phyloP scores from a whole-genome alignment of 2,329 filamentous ascomycete genomes.

The Aspergillus novofumigatus region DNA sequence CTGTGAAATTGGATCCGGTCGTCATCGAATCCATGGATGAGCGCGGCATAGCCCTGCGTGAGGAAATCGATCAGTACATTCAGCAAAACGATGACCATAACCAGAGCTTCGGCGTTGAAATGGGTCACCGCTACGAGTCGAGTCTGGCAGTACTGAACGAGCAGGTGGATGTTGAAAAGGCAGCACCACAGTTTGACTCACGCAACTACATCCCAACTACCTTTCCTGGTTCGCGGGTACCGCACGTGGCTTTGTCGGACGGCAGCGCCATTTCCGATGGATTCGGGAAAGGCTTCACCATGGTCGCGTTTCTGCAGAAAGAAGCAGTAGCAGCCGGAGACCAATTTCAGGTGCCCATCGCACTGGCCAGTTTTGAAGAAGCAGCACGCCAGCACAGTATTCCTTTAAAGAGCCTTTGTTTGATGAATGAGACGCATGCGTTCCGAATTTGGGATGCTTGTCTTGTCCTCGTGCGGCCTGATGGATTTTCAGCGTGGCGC shows the following conservation, averaged over 20 bases:
- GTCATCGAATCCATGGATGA: no score
- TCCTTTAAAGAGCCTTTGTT: constrained; percentile 1
- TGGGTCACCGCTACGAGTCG: no score
- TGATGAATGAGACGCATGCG: constrained; percentile 1
- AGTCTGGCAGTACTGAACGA: background rate
- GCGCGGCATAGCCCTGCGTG: no score
- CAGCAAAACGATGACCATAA: no score
- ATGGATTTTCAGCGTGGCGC: constrained; percentile 5
- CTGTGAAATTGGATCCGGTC: no score
- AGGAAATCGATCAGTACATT: no score
- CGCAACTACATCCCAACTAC: constrained; percentile 6
- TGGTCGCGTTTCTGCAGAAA: constrained; percentile 5
- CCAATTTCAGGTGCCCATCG: no score
- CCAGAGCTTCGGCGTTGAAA: no score
- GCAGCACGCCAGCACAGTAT: background rate
- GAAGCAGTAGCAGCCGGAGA: background rate
- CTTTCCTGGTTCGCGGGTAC: constrained; percentile 6
- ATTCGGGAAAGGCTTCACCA: constrained; percentile 5
- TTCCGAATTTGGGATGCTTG: constrained; percentile 1
- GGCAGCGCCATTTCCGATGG: constrained; percentile 4
- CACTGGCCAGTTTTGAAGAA: background rate
- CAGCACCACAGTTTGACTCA: constrained; percentile 3
- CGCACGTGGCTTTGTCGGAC: constrained; percentile 7
- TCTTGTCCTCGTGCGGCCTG: constrained; percentile 6
- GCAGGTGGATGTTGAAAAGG: background rate